phyloP scores from a whole-genome alignment of 768 basidiomycete species.

The Amanita exitialis region DNA sequence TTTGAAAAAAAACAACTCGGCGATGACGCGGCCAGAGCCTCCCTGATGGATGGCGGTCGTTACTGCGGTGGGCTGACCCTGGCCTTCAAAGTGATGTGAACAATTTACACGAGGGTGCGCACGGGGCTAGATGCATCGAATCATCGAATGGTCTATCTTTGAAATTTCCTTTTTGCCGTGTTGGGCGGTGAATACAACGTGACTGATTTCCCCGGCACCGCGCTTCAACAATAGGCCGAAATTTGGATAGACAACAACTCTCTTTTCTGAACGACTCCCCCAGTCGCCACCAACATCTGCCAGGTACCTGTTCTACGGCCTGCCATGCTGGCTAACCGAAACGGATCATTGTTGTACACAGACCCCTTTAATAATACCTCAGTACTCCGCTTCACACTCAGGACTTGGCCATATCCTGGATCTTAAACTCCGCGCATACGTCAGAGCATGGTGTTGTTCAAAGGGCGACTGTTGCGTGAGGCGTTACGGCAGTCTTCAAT shows the following conservation, averaged over 20 bases:
- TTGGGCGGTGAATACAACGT: neutral
- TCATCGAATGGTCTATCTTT: neutral
- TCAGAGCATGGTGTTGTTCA: neutral
- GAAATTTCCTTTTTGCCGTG: neutral
- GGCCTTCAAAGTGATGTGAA: neutral
- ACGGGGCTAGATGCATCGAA: neutral
- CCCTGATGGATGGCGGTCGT: neutral
- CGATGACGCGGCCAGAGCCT: neutral
- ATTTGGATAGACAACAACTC: neutral
- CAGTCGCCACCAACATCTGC: neutral
- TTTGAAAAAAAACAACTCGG: neutral
- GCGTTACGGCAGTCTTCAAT: neutral
- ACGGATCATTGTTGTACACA: neutral
- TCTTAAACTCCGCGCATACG: neutral
- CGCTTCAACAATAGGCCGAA: neutral
- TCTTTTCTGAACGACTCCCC: neutral
- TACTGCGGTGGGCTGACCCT: neutral
- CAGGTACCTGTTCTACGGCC: neutral
- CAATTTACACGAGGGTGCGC: neutral
- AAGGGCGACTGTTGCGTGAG: neutral
- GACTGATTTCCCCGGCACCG: neutral
- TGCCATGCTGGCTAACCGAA: neutral
- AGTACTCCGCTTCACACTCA: neutral
- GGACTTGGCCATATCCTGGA: neutral
- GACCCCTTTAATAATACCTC: neutral